Conservation (phyloP, 805 yeast species). For the Nakazawaea pomicola region DNA sequence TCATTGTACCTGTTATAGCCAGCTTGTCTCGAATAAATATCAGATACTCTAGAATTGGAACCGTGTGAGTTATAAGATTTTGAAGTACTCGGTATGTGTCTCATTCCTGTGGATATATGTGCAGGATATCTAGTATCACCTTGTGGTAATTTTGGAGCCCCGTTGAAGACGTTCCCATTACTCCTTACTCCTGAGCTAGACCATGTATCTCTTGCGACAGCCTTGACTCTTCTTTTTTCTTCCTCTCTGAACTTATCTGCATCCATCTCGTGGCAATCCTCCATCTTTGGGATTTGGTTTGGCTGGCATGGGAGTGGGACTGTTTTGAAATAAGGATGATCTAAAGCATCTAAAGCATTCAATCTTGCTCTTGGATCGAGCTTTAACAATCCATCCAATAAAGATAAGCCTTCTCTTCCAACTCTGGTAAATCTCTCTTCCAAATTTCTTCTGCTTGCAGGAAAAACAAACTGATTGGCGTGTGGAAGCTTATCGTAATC, state of each 20-base stretch:
- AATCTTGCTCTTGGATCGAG: constrained; percentile 70
- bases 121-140: constrained; percentile 2
- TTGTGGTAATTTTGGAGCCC: neutral
- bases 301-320: constrained; percentile 63
- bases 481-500: constrained; percentile 54
- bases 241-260: constrained; percentile 50
- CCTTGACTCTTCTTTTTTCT: constrained; percentile 9
- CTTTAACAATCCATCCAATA: constrained; percentile 57
- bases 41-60: too few relatives aligned
- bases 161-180: neutral
- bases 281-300: constrained; percentile 57
- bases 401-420: constrained; percentile 42
- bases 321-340: constrained; percentile 60
- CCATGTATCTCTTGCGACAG: constrained; percentile 7
- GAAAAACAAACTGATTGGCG: constrained; percentile 33
- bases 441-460: constrained; percentile 33
- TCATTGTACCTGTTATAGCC: neutral
- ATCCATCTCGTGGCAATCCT: constrained; percentile 89
- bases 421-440: constrained; percentile 44
- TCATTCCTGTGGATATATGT: neutral
- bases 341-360: constrained; percentile 75
- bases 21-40: too few relatives aligned
- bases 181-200: neutral
- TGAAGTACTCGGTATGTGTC: neutral
- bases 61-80: too few relatives aligned